Conservation (phyloP, 305 asterid genomes). For the Andrographis paniculata region DNA sequence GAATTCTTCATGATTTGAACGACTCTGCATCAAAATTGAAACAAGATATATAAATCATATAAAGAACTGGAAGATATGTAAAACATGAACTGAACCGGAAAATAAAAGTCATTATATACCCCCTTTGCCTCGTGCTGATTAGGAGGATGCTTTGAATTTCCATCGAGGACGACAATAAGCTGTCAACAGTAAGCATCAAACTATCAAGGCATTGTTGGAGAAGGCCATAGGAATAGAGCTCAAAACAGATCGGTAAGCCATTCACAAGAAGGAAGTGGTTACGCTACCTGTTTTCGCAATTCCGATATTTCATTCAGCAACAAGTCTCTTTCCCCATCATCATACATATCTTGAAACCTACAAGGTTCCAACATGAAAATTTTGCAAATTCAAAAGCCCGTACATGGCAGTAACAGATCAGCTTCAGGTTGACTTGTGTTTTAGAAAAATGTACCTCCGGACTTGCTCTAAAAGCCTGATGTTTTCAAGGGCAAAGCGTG, state of each 20-base stretch:
- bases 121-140: constrained; percentile 32
- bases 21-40: constrained; percentile 37
- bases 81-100: constrained; percentile 10
- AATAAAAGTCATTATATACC: constrained; percentile 27
- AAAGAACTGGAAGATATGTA: constrained; percentile 10
- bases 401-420: not conserved
- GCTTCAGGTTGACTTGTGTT: not conserved
- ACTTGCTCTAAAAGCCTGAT: constrained; percentile 86
- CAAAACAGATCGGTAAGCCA: not conserved
- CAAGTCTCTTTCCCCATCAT: constrained; percentile 91
- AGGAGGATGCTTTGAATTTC: constrained; percentile 44
- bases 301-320: constrained; percentile 71
- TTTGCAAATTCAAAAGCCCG: constrained; percentile 8
- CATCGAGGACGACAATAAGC: constrained; percentile 51
- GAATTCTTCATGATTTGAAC: constrained; percentile 22
- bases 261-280: constrained; percentile 16
- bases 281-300: constrained; percentile 69
- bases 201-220: constrained; percentile 2
- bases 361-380: constrained; percentile 7
- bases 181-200: constrained; percentile 24
- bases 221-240: not conserved
- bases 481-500: constrained; percentile 92
- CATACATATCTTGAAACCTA: constrained; percentile 94
- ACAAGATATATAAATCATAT: constrained; percentile 18
- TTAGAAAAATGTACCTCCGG: constrained; percentile 39